phyloP scores from a whole-genome alignment of 352 stramenopile genomes.

The Pythium dissotocum region DNA sequence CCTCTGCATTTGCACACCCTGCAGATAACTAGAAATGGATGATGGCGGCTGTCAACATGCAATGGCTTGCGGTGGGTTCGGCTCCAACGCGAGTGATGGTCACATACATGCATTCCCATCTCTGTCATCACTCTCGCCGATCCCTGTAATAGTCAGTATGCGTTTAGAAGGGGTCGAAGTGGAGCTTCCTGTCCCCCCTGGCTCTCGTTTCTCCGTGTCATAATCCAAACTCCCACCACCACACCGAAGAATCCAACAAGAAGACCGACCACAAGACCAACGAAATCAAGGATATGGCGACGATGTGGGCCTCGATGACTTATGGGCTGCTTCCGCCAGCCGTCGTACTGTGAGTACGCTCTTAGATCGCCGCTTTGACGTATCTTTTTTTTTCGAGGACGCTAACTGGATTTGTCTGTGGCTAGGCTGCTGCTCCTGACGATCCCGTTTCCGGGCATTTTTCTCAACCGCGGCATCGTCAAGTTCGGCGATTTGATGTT shows the following conservation, averaged over 20 bases:
- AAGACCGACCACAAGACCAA: conserved; percentile 1
- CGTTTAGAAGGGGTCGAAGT: conserved; percentile 2
- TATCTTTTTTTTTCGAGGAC: neutral
- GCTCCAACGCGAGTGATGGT: neutral
- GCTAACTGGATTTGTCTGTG: neutral
- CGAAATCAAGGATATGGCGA: conserved; percentile 37
- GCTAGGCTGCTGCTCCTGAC: conserved; percentile 71
- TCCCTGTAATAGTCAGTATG: conserved; percentile 3
- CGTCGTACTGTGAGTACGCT: conserved; percentile 64
- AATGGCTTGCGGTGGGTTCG: neutral
- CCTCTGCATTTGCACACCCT: neutral
- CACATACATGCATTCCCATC: neutral
- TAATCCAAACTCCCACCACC: neutral
- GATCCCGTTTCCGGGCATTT: conserved; percentile 65
- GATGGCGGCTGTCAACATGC: neutral
- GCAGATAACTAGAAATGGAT: neutral
- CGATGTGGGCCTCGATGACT: conserved; percentile 78
- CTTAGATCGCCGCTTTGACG: neutral
- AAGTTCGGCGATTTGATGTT: conserved; percentile 76
- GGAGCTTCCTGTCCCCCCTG: neutral
- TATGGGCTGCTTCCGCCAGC: conserved; percentile 76
- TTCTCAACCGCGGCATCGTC: conserved; percentile 68
- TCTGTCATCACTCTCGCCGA: neutral
- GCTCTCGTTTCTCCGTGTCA: conserved; percentile 1
- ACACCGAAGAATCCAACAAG: neutral